Evolutionary conservation across 1,284 basidiomycete genomes (phyloP).

Genomic region (Coniferiporia weirii): DNA sequence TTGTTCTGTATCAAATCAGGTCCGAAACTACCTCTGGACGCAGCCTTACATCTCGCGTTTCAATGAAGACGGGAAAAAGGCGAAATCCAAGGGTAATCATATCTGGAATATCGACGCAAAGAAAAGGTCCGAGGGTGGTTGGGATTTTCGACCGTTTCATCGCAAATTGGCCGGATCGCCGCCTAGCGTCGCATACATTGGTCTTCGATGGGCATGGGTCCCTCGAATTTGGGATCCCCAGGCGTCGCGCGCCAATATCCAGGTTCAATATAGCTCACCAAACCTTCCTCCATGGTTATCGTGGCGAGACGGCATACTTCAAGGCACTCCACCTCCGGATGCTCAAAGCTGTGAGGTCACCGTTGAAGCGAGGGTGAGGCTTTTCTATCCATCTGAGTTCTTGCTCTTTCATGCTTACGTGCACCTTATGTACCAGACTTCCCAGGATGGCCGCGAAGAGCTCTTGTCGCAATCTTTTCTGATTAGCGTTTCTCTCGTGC

Average conservation of each 20-base stretch:
- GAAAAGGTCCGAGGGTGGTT: constrained; percentile 70
- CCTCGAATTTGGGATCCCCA: constrained; percentile 98
- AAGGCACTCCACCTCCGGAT: constrained; percentile 66
- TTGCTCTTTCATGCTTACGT: neutral
- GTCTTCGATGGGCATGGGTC: constrained; percentile 86
- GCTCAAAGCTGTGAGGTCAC: constrained; percentile 69
- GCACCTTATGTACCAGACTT: constrained; percentile 40
- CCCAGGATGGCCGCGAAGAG: constrained; percentile 69
- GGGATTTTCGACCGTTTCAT: constrained; percentile 91
- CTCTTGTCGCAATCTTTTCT: constrained; percentile 60
- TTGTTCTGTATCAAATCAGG: constrained; percentile 44
- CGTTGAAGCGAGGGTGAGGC: constrained; percentile 61
- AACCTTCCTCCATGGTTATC: constrained; percentile 79
- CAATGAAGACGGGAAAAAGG: constrained; percentile 99
- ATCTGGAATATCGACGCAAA: constrained; percentile 99
- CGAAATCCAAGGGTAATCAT: constrained; percentile 99
- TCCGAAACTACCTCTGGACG: constrained; percentile 96
- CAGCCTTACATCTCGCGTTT: constrained; percentile 93
- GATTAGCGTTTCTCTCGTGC: constrained; percentile 66
- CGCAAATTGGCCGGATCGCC: constrained; percentile 81
- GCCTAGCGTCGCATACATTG: constrained; percentile 76
- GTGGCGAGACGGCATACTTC: constrained; percentile 80
- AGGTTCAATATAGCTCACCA: constrained; percentile 78
- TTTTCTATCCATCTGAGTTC: constrained; percentile 6
- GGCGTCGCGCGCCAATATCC: constrained; percentile 72